These are phyloP conservation scores for Nitzschia sp. DNA, from an alignment of 108 stramenopile species.

Conservation along the genomic window DNA sequence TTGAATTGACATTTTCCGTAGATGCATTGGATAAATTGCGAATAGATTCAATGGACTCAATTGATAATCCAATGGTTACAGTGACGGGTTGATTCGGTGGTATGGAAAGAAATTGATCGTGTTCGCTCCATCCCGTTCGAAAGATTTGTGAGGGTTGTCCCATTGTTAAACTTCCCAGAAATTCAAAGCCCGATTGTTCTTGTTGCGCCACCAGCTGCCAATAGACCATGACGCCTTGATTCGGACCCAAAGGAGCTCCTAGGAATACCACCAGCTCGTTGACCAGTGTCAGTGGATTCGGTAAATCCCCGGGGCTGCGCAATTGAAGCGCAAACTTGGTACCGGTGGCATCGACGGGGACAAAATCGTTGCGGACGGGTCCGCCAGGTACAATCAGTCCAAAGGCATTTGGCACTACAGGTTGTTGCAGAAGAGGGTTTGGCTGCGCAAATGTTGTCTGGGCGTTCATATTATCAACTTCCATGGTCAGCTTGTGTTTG, in stretches of 20 bases:
- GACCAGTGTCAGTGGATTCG: conserved; percentile 53
- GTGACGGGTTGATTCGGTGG: conserved; percentile 33
- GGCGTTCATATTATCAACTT: conserved; percentile 7
- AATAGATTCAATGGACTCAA: conserved; percentile 72
- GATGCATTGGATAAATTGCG: conserved; percentile 49
- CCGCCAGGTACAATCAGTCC: conserved; percentile 71
- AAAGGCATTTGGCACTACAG: conserved; percentile 27
- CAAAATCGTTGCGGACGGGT: conserved; percentile 76
- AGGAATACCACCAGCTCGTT: conserved; percentile 79
- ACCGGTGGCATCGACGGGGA: conserved; percentile 57
- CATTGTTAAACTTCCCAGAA: conserved; percentile 62
- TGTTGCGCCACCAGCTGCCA: conserved; percentile 53
- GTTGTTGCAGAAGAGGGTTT: neutral
- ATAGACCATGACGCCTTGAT: conserved; percentile 73
- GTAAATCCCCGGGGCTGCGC: conserved; percentile 52
- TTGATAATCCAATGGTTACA: conserved; percentile 72
- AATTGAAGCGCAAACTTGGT: conserved; percentile 66
- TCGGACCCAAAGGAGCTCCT: conserved; percentile 31
- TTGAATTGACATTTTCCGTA: neutral
- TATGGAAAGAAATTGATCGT: conserved; percentile 57
- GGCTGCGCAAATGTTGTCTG: neutral
- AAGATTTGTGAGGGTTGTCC: conserved; percentile 68
- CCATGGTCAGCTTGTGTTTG: conserved; percentile 10
- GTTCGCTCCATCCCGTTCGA: conserved; percentile 77
- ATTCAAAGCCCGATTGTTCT: conserved; percentile 70